Evolutionary conservation across 768 basidiomycete species (phyloP), one percentile per base, ranked within the genome.

Genomic region (Boletus subcaerulescens): DNA sequence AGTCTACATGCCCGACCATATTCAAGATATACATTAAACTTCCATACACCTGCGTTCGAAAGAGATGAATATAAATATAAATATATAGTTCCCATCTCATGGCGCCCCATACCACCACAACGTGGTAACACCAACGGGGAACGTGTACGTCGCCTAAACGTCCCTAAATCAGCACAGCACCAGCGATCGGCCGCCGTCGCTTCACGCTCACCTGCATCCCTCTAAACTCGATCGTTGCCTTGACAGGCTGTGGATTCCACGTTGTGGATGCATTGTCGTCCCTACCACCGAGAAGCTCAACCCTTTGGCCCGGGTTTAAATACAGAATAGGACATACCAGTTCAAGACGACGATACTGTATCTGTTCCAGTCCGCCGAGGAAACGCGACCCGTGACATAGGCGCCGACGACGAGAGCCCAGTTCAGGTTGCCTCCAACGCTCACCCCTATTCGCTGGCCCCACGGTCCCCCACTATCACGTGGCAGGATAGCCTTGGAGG

Each of bases 271-370:
- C 66, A 39, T 71, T 73, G 59, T 85, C 84, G 53, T 82, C 69
- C 81, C 80, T 69, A 22, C 10, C 44, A 43, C 48, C 31, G 4
- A 33, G 3, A 4, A 13, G 20, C 10, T 57, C 59, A 59, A 42
- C 33, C 22, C 11, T n/a, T 9, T 29, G 39, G 31, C 8, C 39
- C n/a, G 8, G 14, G 13, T 17, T 10, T 15, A n/a, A 52, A 20
- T 3, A 31, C 47, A 18, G 1, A 39, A 22, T 39, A 9, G 1
- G 18, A 56, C 68, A 73, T 57, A 65, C 83, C 84, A 85, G 68
- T 91, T 90, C 58, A 91, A 59, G 3, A 90, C 89, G 12, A 90
- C 87, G 39, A 91, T 66, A 1, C 84, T 84, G 68, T 89, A 89
- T 39, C 85, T 77, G 24, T 74, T 63, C 82, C 79, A 85, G 57